Evolutionary conservation across 78 protist species (phyloP).

Genomic region (Pelomyxa schiedti): DNA sequence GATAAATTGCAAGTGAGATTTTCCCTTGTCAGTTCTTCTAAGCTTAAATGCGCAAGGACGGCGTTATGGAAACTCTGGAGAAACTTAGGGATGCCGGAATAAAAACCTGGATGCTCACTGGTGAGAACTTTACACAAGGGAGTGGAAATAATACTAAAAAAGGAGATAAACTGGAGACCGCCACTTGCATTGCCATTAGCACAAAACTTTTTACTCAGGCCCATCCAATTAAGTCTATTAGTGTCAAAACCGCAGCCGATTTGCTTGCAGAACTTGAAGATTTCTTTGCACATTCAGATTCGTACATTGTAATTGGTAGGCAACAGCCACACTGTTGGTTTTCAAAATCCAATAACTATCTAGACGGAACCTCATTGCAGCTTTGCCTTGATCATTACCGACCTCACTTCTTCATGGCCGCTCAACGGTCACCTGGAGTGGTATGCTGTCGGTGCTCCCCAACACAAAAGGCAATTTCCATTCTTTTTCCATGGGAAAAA

Average conservation of each 20-base stretch:
- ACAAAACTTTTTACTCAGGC: conserved; percentile 57
- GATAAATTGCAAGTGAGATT: conserved; percentile 60
- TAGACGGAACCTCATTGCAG: conserved; percentile 74
- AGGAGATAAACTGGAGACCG: conserved; percentile 75
- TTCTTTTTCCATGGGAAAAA: no score
- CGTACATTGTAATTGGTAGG: conserved; percentile 65
- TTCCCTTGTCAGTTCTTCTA: no score
- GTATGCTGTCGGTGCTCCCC: conserved; percentile 89
- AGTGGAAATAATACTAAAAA: background rate
- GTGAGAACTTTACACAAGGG: conserved; percentile 34
- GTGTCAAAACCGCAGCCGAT: conserved; percentile 23
- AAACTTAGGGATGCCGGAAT: conserved; percentile 76
- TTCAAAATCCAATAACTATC: no score
- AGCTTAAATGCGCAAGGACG: no score
- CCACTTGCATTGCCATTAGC: conserved; percentile 75
- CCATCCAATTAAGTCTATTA: conserved; percentile 44
- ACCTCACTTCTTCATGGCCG: conserved; percentile 51
- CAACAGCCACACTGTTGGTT: no score
- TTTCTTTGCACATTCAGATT: conserved; percentile 45
- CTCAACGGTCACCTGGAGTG: conserved; percentile 72
- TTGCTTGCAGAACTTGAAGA: conserved; percentile 37
- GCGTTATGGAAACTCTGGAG: conserved; percentile 74
- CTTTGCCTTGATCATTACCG: conserved; percentile 51
- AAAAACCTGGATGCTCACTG: conserved; percentile 92
- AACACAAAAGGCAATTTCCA: conserved; percentile 71